Evolutionary conservation across 805 yeast species (phyloP), one percentile per base, ranked within the genome.

Genomic region (Tetrapisispora phaffii): DNA sequence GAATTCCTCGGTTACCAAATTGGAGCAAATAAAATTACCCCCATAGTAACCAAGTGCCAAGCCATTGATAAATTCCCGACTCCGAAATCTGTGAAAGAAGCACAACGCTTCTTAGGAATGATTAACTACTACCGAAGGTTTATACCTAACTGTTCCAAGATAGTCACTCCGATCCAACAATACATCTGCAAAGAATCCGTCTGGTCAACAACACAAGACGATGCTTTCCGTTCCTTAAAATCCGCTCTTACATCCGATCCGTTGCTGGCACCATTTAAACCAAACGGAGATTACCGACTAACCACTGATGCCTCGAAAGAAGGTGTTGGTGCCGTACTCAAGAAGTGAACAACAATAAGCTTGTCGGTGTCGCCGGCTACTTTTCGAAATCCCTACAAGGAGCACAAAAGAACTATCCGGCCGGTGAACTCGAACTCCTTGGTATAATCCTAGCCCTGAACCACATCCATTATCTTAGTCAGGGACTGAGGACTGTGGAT

Each of bases 341-440:
- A 48, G 48, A 50, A 31, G 19, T 46, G 1, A 31, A 39, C 10
- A 39, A 44, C 15, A 28, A 43, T 2, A 47, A 41, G 42, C 46
- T 36, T 36, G 15, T 46, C 8, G 50, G 47, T 19, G 49, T 43
- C n/a, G 52, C 50, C 17, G 41, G 48, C 15, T 53, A 51, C 21
- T 49, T 50, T 19, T 39, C 41, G 6, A 42, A 45, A 67, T 74
- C 16, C 73, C 76, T 20, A 64, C 67, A 34, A 45, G 52, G 31
- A 81, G 81, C 15, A 10, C 50, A 52, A 34, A 41, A 39, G 22
- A 41, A 48, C 26, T 47, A 48, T 22, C 50, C 36, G 2, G 44
- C 48, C 3, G 50, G 54, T 7, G 52, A 53, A 37, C 31, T 49
- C 10, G 54, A 47, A 42, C 28, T 51, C 4, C 21, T 53, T 3